Conservation (phyloP, 805 yeast species). For the Teunomyces barrocoloradensis region DNA sequence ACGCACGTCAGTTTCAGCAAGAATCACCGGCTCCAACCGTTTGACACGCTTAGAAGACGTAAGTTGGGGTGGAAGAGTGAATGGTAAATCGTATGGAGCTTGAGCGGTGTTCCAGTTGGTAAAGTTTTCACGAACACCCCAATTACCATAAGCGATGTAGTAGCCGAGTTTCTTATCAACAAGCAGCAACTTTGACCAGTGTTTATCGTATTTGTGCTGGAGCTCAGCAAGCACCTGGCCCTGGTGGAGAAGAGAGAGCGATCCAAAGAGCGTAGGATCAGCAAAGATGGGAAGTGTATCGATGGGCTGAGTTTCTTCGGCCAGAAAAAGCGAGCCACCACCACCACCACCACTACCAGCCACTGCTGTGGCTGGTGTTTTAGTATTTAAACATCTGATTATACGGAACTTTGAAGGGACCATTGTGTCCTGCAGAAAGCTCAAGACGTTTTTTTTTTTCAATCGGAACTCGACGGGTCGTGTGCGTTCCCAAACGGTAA, state of each 20-base stretch:
- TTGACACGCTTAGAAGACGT: constrained; percentile 22
- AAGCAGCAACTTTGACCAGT: constrained; percentile 52
- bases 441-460: no score
- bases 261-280: constrained; percentile 33
- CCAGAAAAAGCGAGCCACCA: constrained; percentile 29
- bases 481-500: no score
- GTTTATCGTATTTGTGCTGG: constrained; percentile 47
- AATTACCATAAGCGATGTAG: constrained; percentile 64
- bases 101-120: constrained; percentile 40
- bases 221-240: constrained; percentile 55
- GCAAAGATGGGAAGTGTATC: constrained; percentile 43
- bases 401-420: no score
- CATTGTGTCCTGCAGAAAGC: no score
- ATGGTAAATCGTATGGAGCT: constrained; percentile 62
- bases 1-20: constrained; percentile 45
- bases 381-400: no score
- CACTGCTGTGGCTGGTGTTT: no score
- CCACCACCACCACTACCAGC: no score
- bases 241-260: constrained; percentile 48
- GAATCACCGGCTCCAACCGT: constrained; percentile 39
- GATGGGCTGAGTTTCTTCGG: constrained; percentile 44
- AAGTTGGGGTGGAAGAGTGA: constrained; percentile 39
- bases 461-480: no score
- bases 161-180: constrained; percentile 57
- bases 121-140: constrained; percentile 67